phyloP scores from a whole-genome alignment of 169 alveolate species.

The Eimeria zaria region DNA sequence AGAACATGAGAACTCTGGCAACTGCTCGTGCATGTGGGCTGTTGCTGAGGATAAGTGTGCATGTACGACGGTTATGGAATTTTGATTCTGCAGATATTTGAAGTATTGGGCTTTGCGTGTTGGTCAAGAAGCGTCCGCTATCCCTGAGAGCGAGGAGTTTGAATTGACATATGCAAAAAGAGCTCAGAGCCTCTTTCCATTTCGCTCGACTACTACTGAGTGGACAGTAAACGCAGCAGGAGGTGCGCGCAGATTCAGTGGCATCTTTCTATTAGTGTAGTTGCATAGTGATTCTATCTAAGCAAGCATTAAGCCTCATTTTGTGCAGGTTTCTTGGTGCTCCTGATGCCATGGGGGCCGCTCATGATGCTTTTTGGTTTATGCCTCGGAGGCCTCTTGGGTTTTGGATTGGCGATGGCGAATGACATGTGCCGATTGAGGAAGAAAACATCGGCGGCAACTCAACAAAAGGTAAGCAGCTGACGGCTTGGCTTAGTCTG shows the following conservation, averaged over 20 bases:
- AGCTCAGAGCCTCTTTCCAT: conserved; percentile 78
- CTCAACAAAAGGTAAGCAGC: conserved; percentile 73
- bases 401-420: conserved; percentile 81
- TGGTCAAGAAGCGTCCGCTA: conserved; percentile 66
- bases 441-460: conserved; percentile 77
- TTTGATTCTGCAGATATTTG: conserved; percentile 32
- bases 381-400: conserved; percentile 57
- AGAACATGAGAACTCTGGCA: background rate
- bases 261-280: background rate
- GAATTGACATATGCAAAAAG: conserved; percentile 59
- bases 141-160: conserved; percentile 82
- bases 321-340: conserved; percentile 63
- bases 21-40: background rate
- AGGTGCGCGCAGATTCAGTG: conserved; percentile 2
- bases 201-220: conserved; percentile 83
- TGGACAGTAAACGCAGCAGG: conserved; percentile 83
- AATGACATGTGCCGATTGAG: conserved; percentile 81
- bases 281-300: background rate
- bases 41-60: background rate
- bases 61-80: too few species aligned
- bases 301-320: background rate
- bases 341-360: conserved; percentile 84
- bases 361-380: conserved; percentile 80
- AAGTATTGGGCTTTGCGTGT: conserved; percentile 75
- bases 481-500: background rate